These are phyloP conservation scores for Stagonosporopsis chrysanthemi DNA, from an alignment of 2,329 filamentous ascomycete genomes.

Conservation along the genomic window DNA sequence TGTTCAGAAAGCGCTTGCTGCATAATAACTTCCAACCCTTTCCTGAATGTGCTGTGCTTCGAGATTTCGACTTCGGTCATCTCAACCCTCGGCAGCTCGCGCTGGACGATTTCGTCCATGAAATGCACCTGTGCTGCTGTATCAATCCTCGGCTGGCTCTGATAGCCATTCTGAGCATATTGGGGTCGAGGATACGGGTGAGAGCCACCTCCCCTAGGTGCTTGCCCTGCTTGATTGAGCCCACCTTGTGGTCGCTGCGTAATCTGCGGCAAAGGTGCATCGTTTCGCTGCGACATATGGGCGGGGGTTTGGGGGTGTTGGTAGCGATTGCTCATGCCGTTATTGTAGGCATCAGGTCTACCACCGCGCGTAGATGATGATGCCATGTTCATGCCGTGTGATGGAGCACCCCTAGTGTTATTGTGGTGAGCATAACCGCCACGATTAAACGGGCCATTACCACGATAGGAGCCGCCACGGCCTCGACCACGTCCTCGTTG, in stretches of 20 bases:
- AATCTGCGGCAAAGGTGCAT: conserved; percentile 22
- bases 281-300: conserved; percentile 11
- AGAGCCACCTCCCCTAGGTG: not conserved
- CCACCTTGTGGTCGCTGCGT: conserved; percentile 33
- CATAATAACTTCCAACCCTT: conserved; percentile 70
- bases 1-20: conserved; percentile 59
- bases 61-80: conserved; percentile 70
- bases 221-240: conserved; percentile 13
- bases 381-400: conserved; percentile 10
- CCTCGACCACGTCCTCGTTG: conserved; percentile 35
- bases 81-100: conserved; percentile 65
- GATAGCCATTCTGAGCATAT: conserved; percentile 26
- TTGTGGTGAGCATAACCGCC: conserved; percentile 18
- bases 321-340: conserved; percentile 14
- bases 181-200: conserved; percentile 26
- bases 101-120: conserved; percentile 53
- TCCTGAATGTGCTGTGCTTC: conserved; percentile 75
- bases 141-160: conserved; percentile 31
- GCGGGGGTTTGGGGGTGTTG: conserved; percentile 15
- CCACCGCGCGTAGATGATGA: conserved; percentile 19
- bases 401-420: conserved; percentile 15
- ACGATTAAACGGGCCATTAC: conserved; percentile 16
- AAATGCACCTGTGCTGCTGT: conserved; percentile 50
- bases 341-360: conserved; percentile 12
- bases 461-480: conserved; percentile 25